Base-by-base conservation (phyloP, 176 grass and related monocot species). In the Ananas comosus region DNA sequence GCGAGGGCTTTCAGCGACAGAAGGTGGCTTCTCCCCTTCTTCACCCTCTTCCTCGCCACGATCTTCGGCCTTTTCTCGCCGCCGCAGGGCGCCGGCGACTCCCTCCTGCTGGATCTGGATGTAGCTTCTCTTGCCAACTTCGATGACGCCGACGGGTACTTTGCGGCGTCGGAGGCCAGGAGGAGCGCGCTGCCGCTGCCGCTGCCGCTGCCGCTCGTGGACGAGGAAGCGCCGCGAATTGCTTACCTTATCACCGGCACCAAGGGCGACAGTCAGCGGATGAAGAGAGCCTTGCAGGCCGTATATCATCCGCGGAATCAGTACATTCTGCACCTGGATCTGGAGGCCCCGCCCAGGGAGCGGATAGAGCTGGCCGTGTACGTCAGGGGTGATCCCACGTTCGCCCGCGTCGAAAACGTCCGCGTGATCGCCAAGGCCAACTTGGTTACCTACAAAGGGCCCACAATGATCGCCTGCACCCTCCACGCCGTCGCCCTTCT, bases 161-260 rank as follows among this genome's bases (percentile, higher is more conserved):
- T 52, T 19, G 50, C 68, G 1, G 79, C 82, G 11, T 23, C 76
- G 14, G 81, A 73, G 10, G 27, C 64, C 51, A 87, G 53, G 66
- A 77, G 53, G 72, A 27, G 2, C n/a, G n/a, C n/a, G n/a, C n/a
- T n/a, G n/a, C n/a, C n/a, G n/a, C n/a, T n/a, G n/a, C n/a, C n/a
- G n/a, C n/a, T n/a, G n/a, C n/a, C n/a, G n/a, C n/a, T n/a, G n/a
- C n/a, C n/a, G n/a, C n/a, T n/a, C n/a, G n/a, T n/a, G n/a, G n/a
- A n/a, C n/a, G 25, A 27, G 21, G 89, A 85, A 51, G 69, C 86
- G 23, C 94, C 94, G 48, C 79, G 94, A 23, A 80, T 99, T 61
- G 89, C 94, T 13, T 99, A 99, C 42, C 81, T 99, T 1, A 83
- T 99, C 1, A 91, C 91, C 49, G 94, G 94, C 53, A 99, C 94